A percentile compares a stretch with the other conserved stretches of the same genome.
phyloP scores from a whole-genome alignment of 495 filamentous ascomycete species.

The Tuber calosporum region DNA sequence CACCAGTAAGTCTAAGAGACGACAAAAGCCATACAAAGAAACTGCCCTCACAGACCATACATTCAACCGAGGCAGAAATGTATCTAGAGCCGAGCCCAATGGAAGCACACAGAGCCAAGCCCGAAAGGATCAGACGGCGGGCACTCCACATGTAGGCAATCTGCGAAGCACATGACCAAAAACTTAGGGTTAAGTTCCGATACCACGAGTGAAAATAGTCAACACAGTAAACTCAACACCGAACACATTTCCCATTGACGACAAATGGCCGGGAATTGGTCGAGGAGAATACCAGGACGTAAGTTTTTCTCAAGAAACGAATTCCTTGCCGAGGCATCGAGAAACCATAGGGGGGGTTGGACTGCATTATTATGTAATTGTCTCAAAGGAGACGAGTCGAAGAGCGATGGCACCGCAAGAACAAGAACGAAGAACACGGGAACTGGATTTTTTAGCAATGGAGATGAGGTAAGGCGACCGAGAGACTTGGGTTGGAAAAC shows the following conservation, averaged over 20 bases:
- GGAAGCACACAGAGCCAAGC: conserved; percentile 16
- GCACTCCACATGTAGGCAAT: conserved; percentile 18
- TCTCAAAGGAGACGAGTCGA: conserved; percentile 30
- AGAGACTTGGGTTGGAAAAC: conserved; percentile 31
- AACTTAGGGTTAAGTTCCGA: conserved; percentile 43
- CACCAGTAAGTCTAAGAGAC: conserved; percentile 31
- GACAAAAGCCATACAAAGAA: conserved; percentile 11
- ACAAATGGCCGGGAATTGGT: conserved; percentile 40
- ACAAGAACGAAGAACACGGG: conserved; percentile 18
- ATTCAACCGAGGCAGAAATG: conserved; percentile 13
- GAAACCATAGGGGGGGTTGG: conserved; percentile 31
- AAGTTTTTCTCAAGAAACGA: conserved; percentile 31
- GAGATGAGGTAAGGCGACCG: conserved; percentile 6
- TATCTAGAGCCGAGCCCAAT: conserved; percentile 29
- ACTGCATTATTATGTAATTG: conserved; percentile 31
- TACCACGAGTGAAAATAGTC: conserved; percentile 31
- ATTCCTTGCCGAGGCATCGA: conserved; percentile 32
- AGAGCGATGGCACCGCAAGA: conserved; percentile 19
- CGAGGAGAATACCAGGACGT: conserved; percentile 28
- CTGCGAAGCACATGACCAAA: conserved; percentile 35
- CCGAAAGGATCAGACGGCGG: conserved; percentile 17
- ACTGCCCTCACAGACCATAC: conserved; percentile 39
- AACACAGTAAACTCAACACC: conserved; percentile 25
- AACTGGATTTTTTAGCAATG: neutral
- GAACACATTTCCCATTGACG: conserved; percentile 41